A percentile compares a stretch with the other conserved stretches of the same genome.
phyloP scores from a whole-genome alignment of 768 basidiomycete species.

The Mycena kentingensis region DNA sequence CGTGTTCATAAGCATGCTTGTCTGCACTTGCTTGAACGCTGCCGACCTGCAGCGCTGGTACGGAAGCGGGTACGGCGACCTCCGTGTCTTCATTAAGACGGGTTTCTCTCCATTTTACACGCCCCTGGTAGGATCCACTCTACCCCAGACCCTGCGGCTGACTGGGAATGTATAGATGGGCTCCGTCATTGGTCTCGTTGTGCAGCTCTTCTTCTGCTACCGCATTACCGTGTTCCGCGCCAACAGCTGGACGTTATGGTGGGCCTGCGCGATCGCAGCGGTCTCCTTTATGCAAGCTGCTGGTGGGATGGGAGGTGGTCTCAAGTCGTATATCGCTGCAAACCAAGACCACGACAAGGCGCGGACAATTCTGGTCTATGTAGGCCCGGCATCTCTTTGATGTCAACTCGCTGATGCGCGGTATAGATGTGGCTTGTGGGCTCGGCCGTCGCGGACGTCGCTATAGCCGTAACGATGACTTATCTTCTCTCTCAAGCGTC shows the following conservation, averaged over 20 bases:
- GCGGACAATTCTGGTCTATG: constrained; percentile 15
- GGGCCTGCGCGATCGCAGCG: constrained; percentile 11
- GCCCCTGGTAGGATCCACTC: too few relatives aligned
- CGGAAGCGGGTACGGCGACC: constrained; percentile 26
- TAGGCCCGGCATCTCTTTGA: constrained; percentile 1
- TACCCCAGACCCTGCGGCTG: too few relatives aligned
- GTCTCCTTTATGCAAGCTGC: constrained; percentile 22
- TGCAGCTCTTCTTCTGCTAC: constrained; percentile 36
- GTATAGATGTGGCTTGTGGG: constrained; percentile 29
- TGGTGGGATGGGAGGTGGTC: constrained; percentile 21
- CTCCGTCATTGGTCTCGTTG: constrained; percentile 26
- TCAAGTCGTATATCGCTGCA: constrained; percentile 10
- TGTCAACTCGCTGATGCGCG: background rate
- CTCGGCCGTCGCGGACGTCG: constrained; percentile 23
- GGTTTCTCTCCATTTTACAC: constrained; percentile 23
- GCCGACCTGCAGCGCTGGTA: constrained; percentile 29
- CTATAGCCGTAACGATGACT: constrained; percentile 27
- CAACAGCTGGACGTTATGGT: constrained; percentile 2
- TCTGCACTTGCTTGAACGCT: constrained; percentile 22
- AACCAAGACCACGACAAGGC: constrained; percentile 12
- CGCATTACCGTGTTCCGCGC: constrained; percentile 30
- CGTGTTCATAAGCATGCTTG: constrained; percentile 21
- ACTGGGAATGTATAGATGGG: too few relatives aligned
- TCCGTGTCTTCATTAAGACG: constrained; percentile 9
- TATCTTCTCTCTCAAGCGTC: constrained; percentile 8